Base-by-base conservation (phyloP, 2,329 filamentous ascomycete genomes). In the Tolypocladium pustulatum region DNA sequence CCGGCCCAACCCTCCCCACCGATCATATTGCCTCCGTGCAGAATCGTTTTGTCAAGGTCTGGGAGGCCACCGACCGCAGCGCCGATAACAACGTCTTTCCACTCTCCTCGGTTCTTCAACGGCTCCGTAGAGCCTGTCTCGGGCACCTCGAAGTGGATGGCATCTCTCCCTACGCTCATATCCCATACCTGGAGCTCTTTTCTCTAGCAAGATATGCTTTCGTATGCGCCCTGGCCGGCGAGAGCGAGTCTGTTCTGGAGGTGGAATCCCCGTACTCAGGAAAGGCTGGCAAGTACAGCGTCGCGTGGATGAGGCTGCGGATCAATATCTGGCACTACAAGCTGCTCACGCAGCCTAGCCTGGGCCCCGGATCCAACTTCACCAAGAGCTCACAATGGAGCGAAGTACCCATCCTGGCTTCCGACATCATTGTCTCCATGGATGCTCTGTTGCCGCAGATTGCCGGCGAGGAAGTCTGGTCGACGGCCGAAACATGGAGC, bases 101-200 rank as follows among this genome's bases (percentile, higher is more conserved):
- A 5, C 17, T 59, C 58, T n/a, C 62, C 60, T 22, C 56, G 51
- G 13, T 63, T 9, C 59, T 81, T 1, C 72, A 73, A 51, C 68
- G 71, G 0, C 66, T 86, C 20, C 78, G 81, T 58, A 78, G 79
- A 61, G 72, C 79, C 22, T 84, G 91, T 56, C 76, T 96, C n/a
- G 74, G 75, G 2, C 83, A 82, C 20, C 78, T 97, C 10, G 84
- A 87, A 30, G 80, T 91, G 0, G 94, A 99, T 70, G 94, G 94
- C 13, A 87, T 95, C 53, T 87, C 89, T 0, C 88, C 89, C 0
- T 99, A 97, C 72, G 84, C 87, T 54, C 81, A 96, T 59, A 91
- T 91, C 25, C 91, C 92, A 0, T 82, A 89, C 63, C 79, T 96
- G 17, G 91, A 97, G 69, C 80, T 97, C 1, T 89, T 97, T 62